These are phyloP conservation scores for Rhynchosporium graminicola DNA, from an alignment of 2,329 filamentous ascomycete species.

Conservation along the genomic window DNA sequence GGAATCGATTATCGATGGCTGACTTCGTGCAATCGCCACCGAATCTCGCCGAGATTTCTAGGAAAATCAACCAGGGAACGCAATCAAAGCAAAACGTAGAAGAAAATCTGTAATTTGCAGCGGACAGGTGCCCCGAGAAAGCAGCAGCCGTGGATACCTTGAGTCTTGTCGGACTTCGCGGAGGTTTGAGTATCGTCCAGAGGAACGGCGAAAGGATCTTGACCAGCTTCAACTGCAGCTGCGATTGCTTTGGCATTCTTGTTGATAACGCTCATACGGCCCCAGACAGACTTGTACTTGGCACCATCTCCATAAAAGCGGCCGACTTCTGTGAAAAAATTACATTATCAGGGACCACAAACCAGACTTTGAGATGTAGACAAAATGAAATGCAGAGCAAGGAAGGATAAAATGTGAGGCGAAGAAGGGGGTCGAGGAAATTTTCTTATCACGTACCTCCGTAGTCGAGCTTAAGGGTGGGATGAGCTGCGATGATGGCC, in stretches of 20 bases:
- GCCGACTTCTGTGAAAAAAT: constrained; percentile 25
- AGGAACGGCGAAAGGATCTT: constrained; percentile 29
- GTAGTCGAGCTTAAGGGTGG: constrained; percentile 57
- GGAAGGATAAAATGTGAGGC: constrained; percentile 4
- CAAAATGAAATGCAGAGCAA: constrained; percentile 4
- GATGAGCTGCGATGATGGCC: constrained; percentile 60
- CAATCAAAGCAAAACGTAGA: constrained; percentile 6
- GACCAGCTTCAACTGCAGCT: constrained; percentile 30
- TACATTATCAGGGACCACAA: constrained; percentile 23
- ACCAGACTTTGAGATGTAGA: not conserved
- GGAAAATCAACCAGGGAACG: constrained; percentile 27
- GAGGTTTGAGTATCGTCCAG: constrained; percentile 17
- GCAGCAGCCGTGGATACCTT: constrained; percentile 20
- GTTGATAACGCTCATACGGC: constrained; percentile 28
- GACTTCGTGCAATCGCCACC: constrained; percentile 42
- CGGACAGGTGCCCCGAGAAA: not conserved
- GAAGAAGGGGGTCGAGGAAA: constrained; percentile 11
- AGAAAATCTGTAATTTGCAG: constrained; percentile 16
- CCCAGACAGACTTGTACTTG: constrained; percentile 32
- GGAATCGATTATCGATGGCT: constrained; percentile 44
- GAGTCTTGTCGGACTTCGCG: constrained; percentile 26
- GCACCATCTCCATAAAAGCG: constrained; percentile 29
- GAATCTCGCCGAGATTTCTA: constrained; percentile 33
- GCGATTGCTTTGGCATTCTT: constrained; percentile 26
- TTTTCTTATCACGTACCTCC: constrained; percentile 52